Percentiles rank a stretch among this genome's conserved stretches.
phyloP scores from a whole-genome alignment of 2,329 filamentous ascomycete genomes.

The Nigrospora sphaerica region DNA sequence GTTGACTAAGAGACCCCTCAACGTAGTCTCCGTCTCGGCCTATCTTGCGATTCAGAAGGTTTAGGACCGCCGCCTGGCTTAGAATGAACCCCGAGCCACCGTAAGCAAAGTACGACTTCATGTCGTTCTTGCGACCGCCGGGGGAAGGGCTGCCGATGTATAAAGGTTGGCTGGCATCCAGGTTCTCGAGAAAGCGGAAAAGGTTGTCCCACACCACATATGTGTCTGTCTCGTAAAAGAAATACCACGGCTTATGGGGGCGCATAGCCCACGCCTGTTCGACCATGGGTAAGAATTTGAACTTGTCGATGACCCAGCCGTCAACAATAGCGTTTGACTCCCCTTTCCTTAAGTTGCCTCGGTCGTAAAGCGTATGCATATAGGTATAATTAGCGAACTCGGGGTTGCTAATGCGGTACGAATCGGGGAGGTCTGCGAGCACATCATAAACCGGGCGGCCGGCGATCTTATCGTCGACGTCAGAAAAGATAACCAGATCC shows the following conservation, averaged over 20 bases:
- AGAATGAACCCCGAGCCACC: no score
- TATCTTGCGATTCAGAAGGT: conserved; percentile 24
- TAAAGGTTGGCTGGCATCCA: conserved; percentile 33
- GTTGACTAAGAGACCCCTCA: conserved; percentile 27
- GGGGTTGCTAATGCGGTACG: conserved; percentile 24
- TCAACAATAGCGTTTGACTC: conserved; percentile 11
- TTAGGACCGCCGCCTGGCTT: conserved; percentile 36
- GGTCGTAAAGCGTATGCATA: conserved; percentile 15
- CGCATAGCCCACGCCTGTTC: no score
- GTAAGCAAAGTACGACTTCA: conserved; percentile 37
- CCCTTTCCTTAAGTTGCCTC: neutral
- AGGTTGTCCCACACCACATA: no score
- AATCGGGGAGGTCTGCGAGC: conserved; percentile 34
- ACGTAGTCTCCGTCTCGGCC: conserved; percentile 26
- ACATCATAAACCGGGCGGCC: conserved; percentile 37
- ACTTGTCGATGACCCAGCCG: conserved; percentile 49
- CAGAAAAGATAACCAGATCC: conserved; percentile 41
- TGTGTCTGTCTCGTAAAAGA: no score
- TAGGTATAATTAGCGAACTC: conserved; percentile 33
- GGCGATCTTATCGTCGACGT: conserved; percentile 36
- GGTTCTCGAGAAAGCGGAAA: conserved; percentile 40
- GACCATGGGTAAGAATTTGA: conserved; percentile 51
- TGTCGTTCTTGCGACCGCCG: conserved; percentile 24
- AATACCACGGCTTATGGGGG: no score
- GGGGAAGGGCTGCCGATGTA: conserved; percentile 44